phyloP scores from a whole-genome alignment of 257 asterid species.

The Osmanthus fragrans region DNA sequence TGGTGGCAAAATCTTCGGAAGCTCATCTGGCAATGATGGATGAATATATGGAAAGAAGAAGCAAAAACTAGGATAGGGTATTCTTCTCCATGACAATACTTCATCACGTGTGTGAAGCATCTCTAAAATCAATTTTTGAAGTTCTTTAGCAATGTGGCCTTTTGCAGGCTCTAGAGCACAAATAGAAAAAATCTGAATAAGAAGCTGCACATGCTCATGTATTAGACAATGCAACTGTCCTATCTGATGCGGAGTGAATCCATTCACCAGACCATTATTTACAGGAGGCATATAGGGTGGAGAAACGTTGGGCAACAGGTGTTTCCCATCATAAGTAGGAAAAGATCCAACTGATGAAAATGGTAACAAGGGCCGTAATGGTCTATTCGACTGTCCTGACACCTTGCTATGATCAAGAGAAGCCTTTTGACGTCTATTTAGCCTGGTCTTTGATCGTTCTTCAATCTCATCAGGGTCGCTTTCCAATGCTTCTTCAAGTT shows the following conservation, averaged over 20 bases:
- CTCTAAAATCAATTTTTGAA: conserved; percentile 64
- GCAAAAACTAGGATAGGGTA: conserved; percentile 77
- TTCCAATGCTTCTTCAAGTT: conserved; percentile 95
- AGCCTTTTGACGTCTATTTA: conserved; percentile 61
- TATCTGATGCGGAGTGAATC: conserved; percentile 85
- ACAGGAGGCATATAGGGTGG: conserved; percentile 42
- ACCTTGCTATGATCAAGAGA: conserved; percentile 44
- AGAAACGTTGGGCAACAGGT: conserved; percentile 33
- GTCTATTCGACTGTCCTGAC: conserved; percentile 59
- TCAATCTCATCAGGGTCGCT: conserved; percentile 83
- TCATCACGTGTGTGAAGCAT: conserved; percentile 56
- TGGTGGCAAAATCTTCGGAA: conserved; percentile 36
- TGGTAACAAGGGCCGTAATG: conserved; percentile 82
- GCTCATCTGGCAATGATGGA: conserved; percentile 62
- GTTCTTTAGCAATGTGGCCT: conserved; percentile 58
- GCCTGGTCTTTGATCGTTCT: conserved; percentile 62
- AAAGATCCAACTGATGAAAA: conserved; percentile 48
- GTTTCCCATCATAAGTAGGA: conserved; percentile 49
- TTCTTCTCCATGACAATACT: conserved; percentile 56
- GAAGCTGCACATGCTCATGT: conserved; percentile 93
- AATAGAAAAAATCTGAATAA: conserved; percentile 80
- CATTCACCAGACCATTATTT: conserved; percentile 58
- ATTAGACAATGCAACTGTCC: conserved; percentile 90
- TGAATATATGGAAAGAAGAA: conserved; percentile 66
- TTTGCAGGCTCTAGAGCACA: conserved; percentile 79